These are phyloP conservation scores for Pseudogymnoascus sp. DNA, from an alignment of 2,329 filamentous ascomycete genomes.

Conservation along the genomic window DNA sequence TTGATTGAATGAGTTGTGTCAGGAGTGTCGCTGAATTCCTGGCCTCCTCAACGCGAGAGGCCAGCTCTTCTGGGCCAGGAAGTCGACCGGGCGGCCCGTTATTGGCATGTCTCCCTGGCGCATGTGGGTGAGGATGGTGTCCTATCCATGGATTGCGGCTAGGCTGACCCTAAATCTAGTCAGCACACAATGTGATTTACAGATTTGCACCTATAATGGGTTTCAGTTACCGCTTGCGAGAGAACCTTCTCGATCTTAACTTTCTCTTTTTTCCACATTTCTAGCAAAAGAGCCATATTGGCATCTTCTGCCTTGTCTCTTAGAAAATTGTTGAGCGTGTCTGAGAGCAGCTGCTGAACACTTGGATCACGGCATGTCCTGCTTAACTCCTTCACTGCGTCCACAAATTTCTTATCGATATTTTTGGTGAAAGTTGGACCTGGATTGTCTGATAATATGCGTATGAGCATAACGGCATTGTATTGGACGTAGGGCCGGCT, in stretches of 20 bases:
- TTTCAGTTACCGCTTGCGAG: constrained; percentile 10
- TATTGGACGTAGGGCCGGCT: constrained; percentile 68
- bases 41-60: constrained; percentile 80
- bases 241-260: constrained; percentile 47
- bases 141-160: not conserved
- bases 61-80: constrained; percentile 69
- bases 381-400: constrained; percentile 67
- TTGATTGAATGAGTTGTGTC: constrained; percentile 84
- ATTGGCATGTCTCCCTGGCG: not conserved
- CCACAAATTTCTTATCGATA: constrained; percentile 75
- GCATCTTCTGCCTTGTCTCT: constrained; percentile 65
- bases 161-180: not conserved
- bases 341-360: constrained; percentile 78
- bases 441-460: constrained; percentile 88
- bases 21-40: constrained; percentile 84
- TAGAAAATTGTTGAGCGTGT: constrained; percentile 76
- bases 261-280: constrained; percentile 90
- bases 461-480: constrained; percentile 90
- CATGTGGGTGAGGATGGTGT: not conserved
- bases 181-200: not conserved
- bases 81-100: constrained; percentile 24
- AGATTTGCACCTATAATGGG: not conserved
- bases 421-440: constrained; percentile 86
- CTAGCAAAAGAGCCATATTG: constrained; percentile 59
- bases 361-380: constrained; percentile 62